Evolutionary conservation across 2,329 filamentous ascomycete genomes (phyloP).

Genomic region (Fusarium nodosum): DNA sequence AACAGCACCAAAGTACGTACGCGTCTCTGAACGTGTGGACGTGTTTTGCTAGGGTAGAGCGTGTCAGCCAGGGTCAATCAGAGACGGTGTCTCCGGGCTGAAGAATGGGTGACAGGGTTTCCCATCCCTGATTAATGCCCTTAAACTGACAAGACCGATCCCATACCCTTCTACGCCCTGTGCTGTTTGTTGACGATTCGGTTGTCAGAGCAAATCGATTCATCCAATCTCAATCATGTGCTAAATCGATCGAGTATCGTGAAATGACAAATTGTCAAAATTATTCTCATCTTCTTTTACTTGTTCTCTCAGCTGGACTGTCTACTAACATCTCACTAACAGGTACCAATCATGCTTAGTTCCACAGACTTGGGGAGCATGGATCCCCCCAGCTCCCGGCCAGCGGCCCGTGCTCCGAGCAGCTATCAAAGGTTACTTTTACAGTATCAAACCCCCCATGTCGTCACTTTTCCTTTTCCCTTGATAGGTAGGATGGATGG

Average conservation of each 20-base stretch:
- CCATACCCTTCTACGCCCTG: conserved; percentile 32
- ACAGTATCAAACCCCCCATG: conserved; percentile 29
- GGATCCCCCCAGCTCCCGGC: conserved; percentile 47
- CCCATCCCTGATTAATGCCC: conserved; percentile 4
- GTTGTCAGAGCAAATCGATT: conserved; percentile 26
- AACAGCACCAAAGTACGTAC: background rate
- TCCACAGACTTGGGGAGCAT: conserved; percentile 50
- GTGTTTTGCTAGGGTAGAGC: background rate
- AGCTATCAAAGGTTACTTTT: conserved; percentile 6
- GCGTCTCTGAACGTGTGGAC: conserved; percentile 9
- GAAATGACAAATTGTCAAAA: background rate
- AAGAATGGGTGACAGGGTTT: conserved; percentile 23
- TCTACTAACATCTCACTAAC: conserved; percentile 19
- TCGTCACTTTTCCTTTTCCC: conserved; percentile 34
- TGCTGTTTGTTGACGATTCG: conserved; percentile 34
- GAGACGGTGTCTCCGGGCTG: conserved; percentile 25
- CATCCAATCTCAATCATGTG: conserved; percentile 1
- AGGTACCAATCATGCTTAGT: conserved; percentile 47
- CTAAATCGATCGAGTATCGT: conserved; percentile 10
- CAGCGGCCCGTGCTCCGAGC: conserved; percentile 40
- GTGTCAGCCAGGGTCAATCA: background rate
- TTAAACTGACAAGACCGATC: background rate
- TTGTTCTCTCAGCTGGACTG: conserved; percentile 1
- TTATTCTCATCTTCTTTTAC: conserved; percentile 4
- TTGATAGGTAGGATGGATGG: background rate